These are phyloP conservation scores for Suhomyces sp. DNA, from an alignment of 805 yeast genomes.

Conservation along the genomic window DNA sequence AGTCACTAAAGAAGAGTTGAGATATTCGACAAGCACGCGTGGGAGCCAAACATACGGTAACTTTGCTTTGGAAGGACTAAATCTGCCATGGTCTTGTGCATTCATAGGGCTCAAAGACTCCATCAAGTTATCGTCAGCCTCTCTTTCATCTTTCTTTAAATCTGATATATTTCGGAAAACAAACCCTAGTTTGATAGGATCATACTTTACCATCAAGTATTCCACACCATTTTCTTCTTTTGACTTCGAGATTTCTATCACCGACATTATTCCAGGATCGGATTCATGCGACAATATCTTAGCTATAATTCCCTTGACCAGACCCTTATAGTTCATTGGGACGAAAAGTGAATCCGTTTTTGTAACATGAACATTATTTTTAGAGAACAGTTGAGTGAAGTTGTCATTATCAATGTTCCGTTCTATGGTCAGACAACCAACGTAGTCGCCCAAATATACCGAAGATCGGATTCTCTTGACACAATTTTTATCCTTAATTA, in stretches of 20 bases:
- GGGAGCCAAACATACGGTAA: slow-evolving; percentile 22
- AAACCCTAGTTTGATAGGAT: slow-evolving; percentile 8
- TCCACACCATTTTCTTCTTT: slow-evolving; percentile 17
- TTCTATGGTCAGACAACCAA: no score
- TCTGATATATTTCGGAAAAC: slow-evolving; percentile 14
- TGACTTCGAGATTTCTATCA: slow-evolving; percentile 8
- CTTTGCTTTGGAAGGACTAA: slow-evolving; percentile 3
- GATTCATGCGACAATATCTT: slow-evolving; percentile 10
- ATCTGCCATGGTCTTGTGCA: background rate
- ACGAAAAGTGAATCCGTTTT: no score
- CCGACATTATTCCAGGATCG: background rate
- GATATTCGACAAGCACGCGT: slow-evolving; percentile 13
- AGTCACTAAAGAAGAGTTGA: slow-evolving; percentile 15
- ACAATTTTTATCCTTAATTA: no score
- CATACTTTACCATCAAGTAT: slow-evolving; percentile 21
- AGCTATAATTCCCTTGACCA: slow-evolving; percentile 13
- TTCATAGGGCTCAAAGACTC: no score
- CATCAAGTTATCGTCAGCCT: slow-evolving; percentile 4
- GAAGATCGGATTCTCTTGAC: no score
- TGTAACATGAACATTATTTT: no score
- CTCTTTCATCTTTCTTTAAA: slow-evolving; percentile 1
- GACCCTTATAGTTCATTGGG: background rate
- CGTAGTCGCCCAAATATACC: no score
- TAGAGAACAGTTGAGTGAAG: no score
- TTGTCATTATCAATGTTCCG: no score